These are phyloP conservation scores for Acacia crassicarpa DNA, from an alignment of 306 rosid species.

Conservation along the genomic window DNA sequence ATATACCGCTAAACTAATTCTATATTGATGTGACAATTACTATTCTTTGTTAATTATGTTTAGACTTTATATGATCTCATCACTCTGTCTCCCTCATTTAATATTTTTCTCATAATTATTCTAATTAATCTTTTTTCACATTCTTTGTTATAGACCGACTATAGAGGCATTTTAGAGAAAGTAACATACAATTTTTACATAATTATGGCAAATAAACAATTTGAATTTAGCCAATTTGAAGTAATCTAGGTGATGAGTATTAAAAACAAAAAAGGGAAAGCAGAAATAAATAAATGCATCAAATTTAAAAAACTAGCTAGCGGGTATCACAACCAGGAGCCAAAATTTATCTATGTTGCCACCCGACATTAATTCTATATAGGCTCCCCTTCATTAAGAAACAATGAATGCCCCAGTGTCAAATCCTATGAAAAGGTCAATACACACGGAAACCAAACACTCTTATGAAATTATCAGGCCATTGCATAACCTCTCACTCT, in stretches of 20 bases:
- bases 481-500: background rate
- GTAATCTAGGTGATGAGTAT: too few relatives aligned
- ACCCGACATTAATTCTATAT: conserved; percentile 26
- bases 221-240: too few relatives aligned
- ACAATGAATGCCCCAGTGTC: conserved; percentile 24
- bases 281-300: background rate
- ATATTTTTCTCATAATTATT: too few relatives aligned
- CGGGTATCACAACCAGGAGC: conserved; percentile 30
- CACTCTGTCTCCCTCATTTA: background rate
- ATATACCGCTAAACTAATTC: too few relatives aligned
- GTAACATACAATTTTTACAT: too few relatives aligned
- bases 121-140: too few relatives aligned
- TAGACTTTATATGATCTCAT: too few relatives aligned
- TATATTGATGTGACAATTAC: too few relatives aligned
- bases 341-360: conserved; percentile 34
- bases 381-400: conserved; percentile 27
- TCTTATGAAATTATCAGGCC: conserved; percentile 20
- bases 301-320: conserved; percentile 11
- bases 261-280: background rate
- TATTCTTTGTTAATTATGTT: too few relatives aligned
- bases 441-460: conserved; percentile 16
- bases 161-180: too few relatives aligned
- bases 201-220: too few relatives aligned
- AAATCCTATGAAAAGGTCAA: conserved; percentile 36
- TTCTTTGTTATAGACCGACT: too few relatives aligned